Percentiles rank a stretch among this genome's conserved stretches.
Evolutionary conservation across 2,329 filamentous ascomycete species (phyloP).

Genomic region (Colletotrichum lentis): DNA sequence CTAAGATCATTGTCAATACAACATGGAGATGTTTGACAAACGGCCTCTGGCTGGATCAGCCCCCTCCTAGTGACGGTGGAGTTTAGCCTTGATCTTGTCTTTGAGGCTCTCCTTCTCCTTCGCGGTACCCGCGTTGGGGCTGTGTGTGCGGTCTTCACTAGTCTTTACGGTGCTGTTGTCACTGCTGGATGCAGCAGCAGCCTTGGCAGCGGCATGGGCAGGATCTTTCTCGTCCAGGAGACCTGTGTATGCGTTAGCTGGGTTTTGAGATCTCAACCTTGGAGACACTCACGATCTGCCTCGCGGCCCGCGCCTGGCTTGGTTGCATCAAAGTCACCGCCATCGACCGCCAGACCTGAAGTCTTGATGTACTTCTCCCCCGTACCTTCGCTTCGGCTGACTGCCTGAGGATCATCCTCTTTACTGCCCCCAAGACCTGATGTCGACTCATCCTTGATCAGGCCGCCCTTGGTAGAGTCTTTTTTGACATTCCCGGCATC

Average conservation of each 20-base stretch:
- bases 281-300: conserved; percentile 64
- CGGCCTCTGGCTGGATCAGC: too few species aligned
- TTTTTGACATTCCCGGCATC: conserved; percentile 43
- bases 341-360: conserved; percentile 68
- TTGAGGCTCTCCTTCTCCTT: conserved; percentile 62
- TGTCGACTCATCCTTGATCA: conserved; percentile 30
- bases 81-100: conserved; percentile 74
- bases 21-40: not conserved
- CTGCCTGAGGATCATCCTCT: conserved; percentile 35
- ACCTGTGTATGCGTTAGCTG: conserved; percentile 49
- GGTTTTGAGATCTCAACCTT: conserved; percentile 13
- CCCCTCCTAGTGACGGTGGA: conserved; percentile 58
- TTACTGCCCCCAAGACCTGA: conserved; percentile 33
- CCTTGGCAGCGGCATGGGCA: conserved; percentile 27
- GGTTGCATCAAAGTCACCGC: conserved; percentile 72
- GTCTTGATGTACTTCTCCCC: conserved; percentile 66
- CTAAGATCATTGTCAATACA: conserved; percentile 4
- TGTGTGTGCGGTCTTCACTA: conserved; percentile 26
- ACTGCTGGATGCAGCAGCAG: conserved; percentile 38
- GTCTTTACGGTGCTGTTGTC: conserved; percentile 39
- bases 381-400: conserved; percentile 52
- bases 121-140: conserved; percentile 35
- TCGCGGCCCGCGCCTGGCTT: conserved; percentile 71
- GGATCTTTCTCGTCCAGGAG: conserved; percentile 61
- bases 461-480: conserved; percentile 34